Conservation (phyloP, 441 rosid genomes). For the Euphorbia schlechtendalii region DNA sequence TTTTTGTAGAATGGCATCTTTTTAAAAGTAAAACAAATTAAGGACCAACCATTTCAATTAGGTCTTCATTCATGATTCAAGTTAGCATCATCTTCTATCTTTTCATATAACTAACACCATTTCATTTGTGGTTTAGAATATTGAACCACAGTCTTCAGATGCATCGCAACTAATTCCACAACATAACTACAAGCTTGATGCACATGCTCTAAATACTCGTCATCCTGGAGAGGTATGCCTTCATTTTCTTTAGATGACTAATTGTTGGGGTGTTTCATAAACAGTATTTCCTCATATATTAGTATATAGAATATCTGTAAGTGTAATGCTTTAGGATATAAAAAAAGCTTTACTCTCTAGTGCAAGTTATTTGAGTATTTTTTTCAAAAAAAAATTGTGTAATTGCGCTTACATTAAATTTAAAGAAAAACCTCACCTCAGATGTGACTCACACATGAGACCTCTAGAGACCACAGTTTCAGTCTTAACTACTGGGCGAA, state of each 20-base stretch:
- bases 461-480: too few relatives aligned
- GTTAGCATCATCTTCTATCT: neutral
- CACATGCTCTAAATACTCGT: constrained; percentile 73
- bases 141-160: constrained; percentile 70
- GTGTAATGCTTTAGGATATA: neutral
- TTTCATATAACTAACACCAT: constrained; percentile 1
- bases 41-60: neutral
- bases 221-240: constrained; percentile 87
- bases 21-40: too few relatives aligned
- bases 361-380: too few relatives aligned
- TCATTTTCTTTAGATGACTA: constrained; percentile 5
- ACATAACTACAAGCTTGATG: constrained; percentile 97
- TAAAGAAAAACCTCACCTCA: too few relatives aligned
- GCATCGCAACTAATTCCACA: constrained; percentile 83
- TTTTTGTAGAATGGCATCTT: too few relatives aligned
- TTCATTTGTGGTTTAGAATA: constrained; percentile 47
- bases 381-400: too few relatives aligned
- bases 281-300: constrained; percentile 2
- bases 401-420: too few relatives aligned
- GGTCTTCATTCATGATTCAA: neutral
- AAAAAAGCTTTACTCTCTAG: neutral
- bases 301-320: neutral
- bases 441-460: too few relatives aligned
- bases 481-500: too few relatives aligned
- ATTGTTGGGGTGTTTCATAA: neutral